Percentiles rank a stretch among this genome's conserved stretches.
These are phyloP conservation scores for Trichothecium roseum DNA, from an alignment of 2,329 filamentous ascomycete species.

Conservation along the genomic window DNA sequence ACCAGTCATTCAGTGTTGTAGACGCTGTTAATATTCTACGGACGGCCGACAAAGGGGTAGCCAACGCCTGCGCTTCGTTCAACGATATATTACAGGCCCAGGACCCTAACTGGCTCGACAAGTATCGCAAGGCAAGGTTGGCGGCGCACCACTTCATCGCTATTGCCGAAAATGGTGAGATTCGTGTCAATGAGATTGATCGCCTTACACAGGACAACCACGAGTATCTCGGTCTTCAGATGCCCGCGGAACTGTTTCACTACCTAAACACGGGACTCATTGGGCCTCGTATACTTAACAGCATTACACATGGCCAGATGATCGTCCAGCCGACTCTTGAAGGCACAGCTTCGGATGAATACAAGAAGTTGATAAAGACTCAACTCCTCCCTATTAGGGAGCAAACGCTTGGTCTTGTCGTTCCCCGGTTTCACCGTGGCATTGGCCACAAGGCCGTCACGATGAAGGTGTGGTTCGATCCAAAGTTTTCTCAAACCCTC, in stretches of 20 bases:
- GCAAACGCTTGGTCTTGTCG: constrained; percentile 66
- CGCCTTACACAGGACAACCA: constrained; percentile 74
- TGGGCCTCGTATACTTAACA: constrained; percentile 67
- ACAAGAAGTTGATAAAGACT: constrained; percentile 66
- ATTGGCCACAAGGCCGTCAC: constrained; percentile 71
- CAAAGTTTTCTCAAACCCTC: constrained; percentile 56
- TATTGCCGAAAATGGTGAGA: constrained; percentile 64
- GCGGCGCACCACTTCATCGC: constrained; percentile 81
- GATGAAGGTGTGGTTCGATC: constrained; percentile 77
- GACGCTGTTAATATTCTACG: constrained; percentile 71
- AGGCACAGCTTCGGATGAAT: constrained; percentile 68
- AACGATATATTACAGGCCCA: constrained; percentile 66
- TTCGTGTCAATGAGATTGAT: constrained; percentile 64
- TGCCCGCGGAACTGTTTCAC: constrained; percentile 83
- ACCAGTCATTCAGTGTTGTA: constrained; percentile 53
- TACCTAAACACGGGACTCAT: constrained; percentile 81
- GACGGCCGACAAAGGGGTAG: constrained; percentile 58
- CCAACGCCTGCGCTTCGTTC: constrained; percentile 64
- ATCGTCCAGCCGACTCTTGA: constrained; percentile 77
- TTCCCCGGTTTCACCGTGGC: constrained; percentile 71
- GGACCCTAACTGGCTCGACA: constrained; percentile 69
- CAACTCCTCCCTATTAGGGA: constrained; percentile 67
- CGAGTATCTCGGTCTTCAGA: constrained; percentile 78
- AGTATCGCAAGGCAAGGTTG: constrained; percentile 78
- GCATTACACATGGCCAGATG: constrained; percentile 71